Evolutionary conservation across 192 early-diverging fungal species (phyloP), one percentile per base, ranked within the genome.

Genomic region (Coemansia sp.): DNA sequence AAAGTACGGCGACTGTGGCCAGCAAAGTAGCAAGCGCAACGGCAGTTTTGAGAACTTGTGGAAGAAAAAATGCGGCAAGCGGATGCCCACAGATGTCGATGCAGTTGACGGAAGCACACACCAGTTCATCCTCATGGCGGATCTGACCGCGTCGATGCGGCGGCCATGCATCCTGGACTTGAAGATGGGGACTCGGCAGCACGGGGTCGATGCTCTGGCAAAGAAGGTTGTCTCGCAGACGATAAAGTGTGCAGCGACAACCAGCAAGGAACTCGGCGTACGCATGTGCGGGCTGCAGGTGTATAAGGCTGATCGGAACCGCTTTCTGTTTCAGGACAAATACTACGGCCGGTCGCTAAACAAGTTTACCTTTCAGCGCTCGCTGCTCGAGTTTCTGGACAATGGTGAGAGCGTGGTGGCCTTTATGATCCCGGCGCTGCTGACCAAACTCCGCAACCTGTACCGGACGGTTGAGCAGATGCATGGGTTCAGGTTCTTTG

Each of bases 211-310:
- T 80, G 94, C 90, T 2, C 82, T 88, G 0, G 76, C 83, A 12
- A 86, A 87, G 42, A 99, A 99, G 67, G 81, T 89, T 35, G 67
- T 83, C 24, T 92, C 88, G 35, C 95, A 99, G 73, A 95, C 89
- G 35, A 72, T 84, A 40, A 99, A 99, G 71, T 98, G 95, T 62
- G 92, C 92, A 56, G 80, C 83, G 38, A 92, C 93, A 8, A 99
- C 97, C 7, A 95, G 92, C 71, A 89, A 90, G 65, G 81, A 85
- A 42, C 83, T 98, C 23, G 97, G 97, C 6, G 92, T 97, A 51
- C 84, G 95, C 1, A 92, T 99, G 51, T 98, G 97, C 68, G 95
- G 97, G 8, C 92, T 99, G 92, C 97, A 98, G 84, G 92, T 95
- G 7, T 98, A 91, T 74, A 93, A 95, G 54, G 70, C 73, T 9